These are phyloP conservation scores for Ascosphaera apis DNA, from an alignment of 2,329 filamentous ascomycete genomes.

Conservation along the genomic window DNA sequence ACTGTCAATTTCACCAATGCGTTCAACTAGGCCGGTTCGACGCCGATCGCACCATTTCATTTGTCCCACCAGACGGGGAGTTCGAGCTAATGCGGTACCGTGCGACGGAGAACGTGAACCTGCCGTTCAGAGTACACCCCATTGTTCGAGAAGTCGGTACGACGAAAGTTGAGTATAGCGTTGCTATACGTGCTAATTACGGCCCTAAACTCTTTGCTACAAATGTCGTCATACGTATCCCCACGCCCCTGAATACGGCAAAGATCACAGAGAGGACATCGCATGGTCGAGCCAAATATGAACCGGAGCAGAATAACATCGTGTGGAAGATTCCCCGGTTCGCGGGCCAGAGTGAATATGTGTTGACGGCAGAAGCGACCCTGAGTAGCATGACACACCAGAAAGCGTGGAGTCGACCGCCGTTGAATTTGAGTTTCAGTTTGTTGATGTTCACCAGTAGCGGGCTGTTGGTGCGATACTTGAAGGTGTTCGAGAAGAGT, in stretches of 20 bases:
- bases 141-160: conserved; percentile 96
- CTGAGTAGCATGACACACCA: conserved; percentile 96
- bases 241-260: conserved; percentile 88
- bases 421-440: conserved; percentile 75
- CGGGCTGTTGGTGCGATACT: conserved; percentile 70
- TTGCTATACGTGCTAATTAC: conserved; percentile 92
- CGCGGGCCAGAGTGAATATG: conserved; percentile 90
- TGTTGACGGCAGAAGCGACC: conserved; percentile 78
- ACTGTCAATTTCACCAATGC: conserved; percentile 98
- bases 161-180: conserved; percentile 83
- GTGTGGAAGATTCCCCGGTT: conserved; percentile 99
- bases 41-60: conserved; percentile 86
- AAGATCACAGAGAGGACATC: conserved; percentile 80
- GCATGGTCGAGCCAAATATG: conserved; percentile 95
- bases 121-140: conserved; percentile 95
- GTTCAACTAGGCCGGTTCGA: conserved; percentile 96
- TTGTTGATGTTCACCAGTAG: conserved; percentile 96
- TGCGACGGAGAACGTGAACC: conserved; percentile 92
- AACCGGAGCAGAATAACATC: conserved; percentile 92
- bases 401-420: conserved; percentile 87
- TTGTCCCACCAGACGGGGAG: conserved; percentile 88
- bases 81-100: conserved; percentile 99
- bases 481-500: conserved; percentile 98
- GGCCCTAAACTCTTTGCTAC: conserved; percentile 90
- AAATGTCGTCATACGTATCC: conserved; percentile 83